A percentile compares a stretch with the other conserved stretches of the same genome.
Conservation (phyloP, 2,329 filamentous ascomycete genomes). For the Botrytis pseudocinerea region DNA sequence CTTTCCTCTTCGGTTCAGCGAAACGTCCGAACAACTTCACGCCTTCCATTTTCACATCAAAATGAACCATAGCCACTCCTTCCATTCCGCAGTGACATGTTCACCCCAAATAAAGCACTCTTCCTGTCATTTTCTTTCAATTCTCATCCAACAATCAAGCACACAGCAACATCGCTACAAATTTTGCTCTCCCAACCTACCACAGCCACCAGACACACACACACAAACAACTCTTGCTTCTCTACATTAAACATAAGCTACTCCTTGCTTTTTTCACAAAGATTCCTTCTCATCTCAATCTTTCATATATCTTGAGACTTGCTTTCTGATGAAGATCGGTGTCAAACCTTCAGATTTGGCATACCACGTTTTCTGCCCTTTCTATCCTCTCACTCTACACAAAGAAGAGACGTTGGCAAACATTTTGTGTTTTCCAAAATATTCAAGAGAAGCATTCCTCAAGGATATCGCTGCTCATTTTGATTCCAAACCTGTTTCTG, state of each 20-base stretch:
- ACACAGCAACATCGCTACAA: constrained; percentile 25
- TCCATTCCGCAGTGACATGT: not conserved
- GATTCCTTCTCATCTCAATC: not conserved
- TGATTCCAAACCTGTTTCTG: not conserved
- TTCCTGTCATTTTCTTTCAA: not conserved
- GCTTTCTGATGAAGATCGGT: constrained; percentile 2
- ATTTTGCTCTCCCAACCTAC: constrained; percentile 23
- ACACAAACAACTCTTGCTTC: constrained; percentile 16
- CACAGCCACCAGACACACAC: not conserved
- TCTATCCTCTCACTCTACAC: not conserved
- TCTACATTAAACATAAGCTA: constrained; percentile 10
- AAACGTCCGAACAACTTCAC: not conserved
- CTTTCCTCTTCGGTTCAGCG: not conserved
- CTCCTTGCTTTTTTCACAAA: not conserved
- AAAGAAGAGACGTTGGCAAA: not conserved
- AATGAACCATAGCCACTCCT: not conserved
- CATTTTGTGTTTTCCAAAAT: not conserved
- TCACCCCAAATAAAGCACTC: not conserved
- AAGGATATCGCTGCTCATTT: not conserved
- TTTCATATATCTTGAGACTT: not conserved
- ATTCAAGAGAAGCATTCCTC: not conserved
- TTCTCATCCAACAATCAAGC: constrained; percentile 14
- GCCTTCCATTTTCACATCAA: not conserved
- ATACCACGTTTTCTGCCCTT: not conserved
- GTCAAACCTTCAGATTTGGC: constrained; percentile 5